Conservation (phyloP, 169 alveolate species). For the Eimeria acervulina region DNA sequence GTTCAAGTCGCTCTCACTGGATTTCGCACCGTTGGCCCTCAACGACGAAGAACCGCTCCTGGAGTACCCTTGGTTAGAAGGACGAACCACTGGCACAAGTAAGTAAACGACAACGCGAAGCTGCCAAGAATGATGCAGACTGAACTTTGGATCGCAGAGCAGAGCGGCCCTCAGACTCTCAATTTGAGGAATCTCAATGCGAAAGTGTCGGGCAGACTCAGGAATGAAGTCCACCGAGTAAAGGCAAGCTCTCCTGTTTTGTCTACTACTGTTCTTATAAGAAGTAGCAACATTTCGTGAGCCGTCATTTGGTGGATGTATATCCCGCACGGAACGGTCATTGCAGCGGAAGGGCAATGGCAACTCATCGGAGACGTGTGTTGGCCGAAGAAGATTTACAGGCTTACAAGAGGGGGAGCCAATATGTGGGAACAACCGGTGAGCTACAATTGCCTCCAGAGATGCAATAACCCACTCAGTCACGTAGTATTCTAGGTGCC, state of each 20-base stretch:
- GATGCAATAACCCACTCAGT: conserved; percentile 72
- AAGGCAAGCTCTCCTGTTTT: conserved; percentile 16
- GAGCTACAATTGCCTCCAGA: conserved; percentile 54
- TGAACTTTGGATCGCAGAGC: conserved; percentile 62
- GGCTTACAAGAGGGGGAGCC: conserved; percentile 43
- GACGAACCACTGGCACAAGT: background rate
- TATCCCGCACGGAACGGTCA: conserved; percentile 17
- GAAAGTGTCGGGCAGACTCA: conserved; percentile 58
- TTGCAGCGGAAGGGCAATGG: background rate
- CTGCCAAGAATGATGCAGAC: conserved; percentile 40
- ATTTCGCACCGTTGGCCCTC: background rate
- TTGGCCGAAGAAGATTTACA: conserved; percentile 40
- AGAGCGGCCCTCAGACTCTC: conserved; percentile 52
- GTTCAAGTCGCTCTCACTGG: background rate
- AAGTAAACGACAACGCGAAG: conserved; percentile 21
- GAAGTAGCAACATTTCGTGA: background rate
- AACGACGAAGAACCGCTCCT: conserved; percentile 22
- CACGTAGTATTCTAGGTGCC: conserved; percentile 60
- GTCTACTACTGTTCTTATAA: background rate
- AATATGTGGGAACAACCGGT: conserved; percentile 36
- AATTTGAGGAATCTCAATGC: conserved; percentile 37
- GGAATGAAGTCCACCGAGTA: conserved; percentile 27
- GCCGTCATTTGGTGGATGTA: background rate
- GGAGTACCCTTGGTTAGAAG: background rate
- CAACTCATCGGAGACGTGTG: conserved; percentile 32